These are phyloP conservation scores for Saitozyma podzolica DNA, from an alignment of 768 basidiomycete species.

Conservation along the genomic window DNA sequence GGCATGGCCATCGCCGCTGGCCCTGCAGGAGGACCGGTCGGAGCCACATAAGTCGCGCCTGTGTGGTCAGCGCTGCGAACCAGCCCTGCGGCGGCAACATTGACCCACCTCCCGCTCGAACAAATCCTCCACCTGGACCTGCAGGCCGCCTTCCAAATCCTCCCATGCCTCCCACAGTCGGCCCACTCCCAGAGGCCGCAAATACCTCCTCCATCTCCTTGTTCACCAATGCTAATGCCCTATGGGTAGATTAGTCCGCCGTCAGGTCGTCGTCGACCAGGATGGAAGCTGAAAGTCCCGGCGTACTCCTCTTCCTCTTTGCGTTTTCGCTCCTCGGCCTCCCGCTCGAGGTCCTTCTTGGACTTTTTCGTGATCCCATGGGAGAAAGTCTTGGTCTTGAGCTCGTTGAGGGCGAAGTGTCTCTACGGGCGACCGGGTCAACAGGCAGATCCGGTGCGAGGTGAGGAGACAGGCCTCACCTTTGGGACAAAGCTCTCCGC, in stretches of 20 bases:
- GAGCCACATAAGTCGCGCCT: slow-evolving; percentile 9
- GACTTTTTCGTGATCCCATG: slow-evolving; percentile 85
- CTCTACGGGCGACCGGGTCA: not conserved
- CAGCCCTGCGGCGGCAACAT: no score
- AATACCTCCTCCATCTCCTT: slow-evolving; percentile 51
- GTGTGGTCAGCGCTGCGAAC: not conserved
- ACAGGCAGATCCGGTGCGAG: not conserved
- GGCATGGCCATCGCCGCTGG: slow-evolving; percentile 13
- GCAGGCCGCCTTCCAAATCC: slow-evolving; percentile 15
- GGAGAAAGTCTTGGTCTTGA: slow-evolving; percentile 80
- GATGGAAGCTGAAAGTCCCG: not conserved
- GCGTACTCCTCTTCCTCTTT: slow-evolving; percentile 57
- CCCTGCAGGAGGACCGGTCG: slow-evolving; percentile 11
- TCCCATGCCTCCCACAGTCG: slow-evolving; percentile 2
- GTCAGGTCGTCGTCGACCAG: not conserved
- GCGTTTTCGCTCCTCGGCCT: slow-evolving; percentile 80
- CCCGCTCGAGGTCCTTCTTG: slow-evolving; percentile 85
- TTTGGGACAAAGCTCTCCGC: slow-evolving; percentile 26
- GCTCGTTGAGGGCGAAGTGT: slow-evolving; percentile 72
- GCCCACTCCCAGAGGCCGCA: slow-evolving; percentile 8
- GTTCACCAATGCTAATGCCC: slow-evolving; percentile 45
- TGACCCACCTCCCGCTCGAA: slow-evolving; percentile 45
- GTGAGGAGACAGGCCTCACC: slow-evolving; percentile 22
- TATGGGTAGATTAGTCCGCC: not conserved
- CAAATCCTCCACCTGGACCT: slow-evolving; percentile 47